A percentile compares a stretch with the other conserved stretches of the same genome.
phyloP scores from a whole-genome alignment of 768 basidiomycete species.

The Calocybe gangraenosa region DNA sequence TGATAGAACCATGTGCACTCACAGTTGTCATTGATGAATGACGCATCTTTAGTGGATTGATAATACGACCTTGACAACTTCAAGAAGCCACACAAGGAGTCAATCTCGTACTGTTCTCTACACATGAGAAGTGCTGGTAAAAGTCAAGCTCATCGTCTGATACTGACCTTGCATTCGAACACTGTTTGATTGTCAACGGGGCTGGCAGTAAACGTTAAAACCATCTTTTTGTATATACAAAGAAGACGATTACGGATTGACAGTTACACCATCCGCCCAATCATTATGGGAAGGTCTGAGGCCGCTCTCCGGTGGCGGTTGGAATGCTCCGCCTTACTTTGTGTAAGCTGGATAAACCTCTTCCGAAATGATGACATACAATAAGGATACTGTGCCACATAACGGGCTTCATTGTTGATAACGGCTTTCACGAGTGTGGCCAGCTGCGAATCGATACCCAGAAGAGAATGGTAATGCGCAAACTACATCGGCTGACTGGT shows the following conservation, averaged over 20 bases:
- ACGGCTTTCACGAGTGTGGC: conserved; percentile 72
- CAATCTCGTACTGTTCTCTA: conserved; percentile 68
- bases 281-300: conserved; percentile 59
- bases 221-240: background rate
- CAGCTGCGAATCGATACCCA: conserved; percentile 53
- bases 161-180: conserved; percentile 74
- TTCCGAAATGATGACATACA: conserved; percentile 37
- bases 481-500: conserved; percentile 44
- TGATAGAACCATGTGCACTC: conserved; percentile 15
- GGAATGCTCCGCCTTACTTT: conserved; percentile 62
- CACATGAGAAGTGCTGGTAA: background rate
- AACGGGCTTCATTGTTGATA: conserved; percentile 76
- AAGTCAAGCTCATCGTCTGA: background rate
- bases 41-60: conserved; percentile 62
- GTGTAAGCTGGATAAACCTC: background rate
- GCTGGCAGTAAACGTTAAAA: conserved; percentile 26
- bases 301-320: conserved; percentile 74
- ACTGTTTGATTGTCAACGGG: conserved; percentile 67
- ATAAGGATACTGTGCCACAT: conserved; percentile 70
- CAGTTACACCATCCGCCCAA: conserved; percentile 65
- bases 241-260: conserved; percentile 60
- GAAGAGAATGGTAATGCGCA: conserved; percentile 61
- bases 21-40: conserved; percentile 73
- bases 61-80: conserved; percentile 76
- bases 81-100: conserved; percentile 75